Base-by-base conservation (phyloP, 2,329 filamentous ascomycete genomes). In the Lomentospora prolificans region DNA sequence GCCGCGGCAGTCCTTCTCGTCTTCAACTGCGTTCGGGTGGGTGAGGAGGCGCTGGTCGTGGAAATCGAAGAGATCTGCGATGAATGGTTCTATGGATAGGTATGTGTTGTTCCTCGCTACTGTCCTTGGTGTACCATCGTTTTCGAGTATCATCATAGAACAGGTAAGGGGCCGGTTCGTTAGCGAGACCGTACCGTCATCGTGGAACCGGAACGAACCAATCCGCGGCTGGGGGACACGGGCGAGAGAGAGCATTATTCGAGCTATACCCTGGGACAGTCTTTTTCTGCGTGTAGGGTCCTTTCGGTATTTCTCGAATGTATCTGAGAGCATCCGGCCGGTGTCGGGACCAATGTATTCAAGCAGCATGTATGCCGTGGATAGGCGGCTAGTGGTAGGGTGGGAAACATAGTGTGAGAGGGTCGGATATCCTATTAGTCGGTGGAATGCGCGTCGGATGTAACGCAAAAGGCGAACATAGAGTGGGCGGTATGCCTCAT, bases 21-120 rank as follows among this genome's bases (percentile, higher is more conserved):
- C 55, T 39, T 57, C 60, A 44, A 60, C 59, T 2, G 64, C 63
- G 36, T 61, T 63, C 55, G 57, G 61, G 50, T 67, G 59, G 50
- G 22, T 59, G 19, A 63, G 61, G 36, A 69, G 63, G 51, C 54
- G 53, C 44, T 58, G 19, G 30, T 63, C 64, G 58, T 65, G 63
- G 9, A 64, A 58, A 12, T 62, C 57, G n/a, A 66, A 51, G 57
- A 65, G 41, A 51, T 66, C 65, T 2, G 61, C 28, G 3, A 61
- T 60, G 44, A 59, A 67, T 19, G 60, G 57, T 46, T 68, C 69
- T 24, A 57, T 64, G 53, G 60, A 63, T 30, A 57, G 58, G 55
- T 68, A 70, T 24, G 65, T 69, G 22, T 67, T 58, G 52, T 56
- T n/a, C n/a, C n/a, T n/a, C n/a, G n/a, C 51, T 24, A 71, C 69